A percentile compares a stretch with the other conserved stretches of the same genome.
These are phyloP conservation scores for Breviolum minutum DNA, from an alignment of 73 alveolate species.

Conservation along the genomic window DNA sequence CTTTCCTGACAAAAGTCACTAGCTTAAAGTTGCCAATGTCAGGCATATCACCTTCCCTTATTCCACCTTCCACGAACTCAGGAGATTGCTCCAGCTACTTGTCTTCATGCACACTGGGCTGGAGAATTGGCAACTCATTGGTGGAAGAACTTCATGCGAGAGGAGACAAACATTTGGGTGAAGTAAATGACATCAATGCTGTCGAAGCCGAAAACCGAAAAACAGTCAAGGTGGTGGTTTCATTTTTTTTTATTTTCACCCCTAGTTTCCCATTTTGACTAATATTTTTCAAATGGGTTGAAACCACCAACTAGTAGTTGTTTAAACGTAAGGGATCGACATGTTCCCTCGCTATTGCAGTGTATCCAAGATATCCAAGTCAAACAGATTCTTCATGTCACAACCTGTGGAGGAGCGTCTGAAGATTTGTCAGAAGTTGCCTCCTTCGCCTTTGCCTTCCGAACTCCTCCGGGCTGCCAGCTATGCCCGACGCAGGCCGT, in stretches of 20 bases:
- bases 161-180: neutral
- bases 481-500: slow-evolving; percentile 43
- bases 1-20: no score
- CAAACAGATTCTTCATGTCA: neutral
- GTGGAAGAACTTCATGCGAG: slow-evolving; percentile 37
- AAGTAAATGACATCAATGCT: no score
- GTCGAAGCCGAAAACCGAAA: no score
- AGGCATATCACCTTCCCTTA: no score
- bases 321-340: no score
- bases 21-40: no score
- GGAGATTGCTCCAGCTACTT: slow-evolving; percentile 32
- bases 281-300: no score
- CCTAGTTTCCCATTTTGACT: no score
- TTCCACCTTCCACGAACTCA: neutral
- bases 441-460: slow-evolving; percentile 20
- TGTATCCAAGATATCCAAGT: neutral
- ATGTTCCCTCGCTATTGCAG: no score
- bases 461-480: slow-evolving; percentile 19
- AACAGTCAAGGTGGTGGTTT: no score
- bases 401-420: slow-evolving; percentile 3
- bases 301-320: no score
- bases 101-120: slow-evolving; percentile 42
- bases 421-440: slow-evolving; percentile 17
- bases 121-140: neutral
- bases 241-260: no score